Base-by-base conservation (phyloP, 1,139 yeast species). In the Kurtzmaniella quercitrusa region DNA sequence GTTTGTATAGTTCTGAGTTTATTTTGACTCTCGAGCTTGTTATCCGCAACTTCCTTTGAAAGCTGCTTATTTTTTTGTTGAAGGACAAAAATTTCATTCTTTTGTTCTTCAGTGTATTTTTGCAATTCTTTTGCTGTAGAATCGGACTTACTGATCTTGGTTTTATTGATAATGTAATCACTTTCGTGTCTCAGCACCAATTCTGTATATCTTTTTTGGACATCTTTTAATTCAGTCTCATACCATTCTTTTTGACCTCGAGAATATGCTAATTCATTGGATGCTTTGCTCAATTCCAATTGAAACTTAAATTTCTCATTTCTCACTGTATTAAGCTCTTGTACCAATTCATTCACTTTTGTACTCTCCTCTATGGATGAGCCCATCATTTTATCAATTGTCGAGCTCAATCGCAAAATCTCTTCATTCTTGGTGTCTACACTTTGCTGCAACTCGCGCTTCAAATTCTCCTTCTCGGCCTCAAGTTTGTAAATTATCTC, bases 1-100 rank as follows among this genome's bases (percentile, higher is more conserved):
- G 75, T 76, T 36, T 80, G 61, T 52, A 79, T 81, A 36, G 76
- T 80, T 23, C 78, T 77, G 47, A 77, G 80, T 39, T 59, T 65
- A 15, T 57, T 49, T 39, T 66, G 68, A 32, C 48, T 50, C 34
- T 60, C 57, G 5, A 59, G 53, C 40, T 60, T 63, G 16, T 59
- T 47, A n/a, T 55, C 54, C 2, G 64, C 51, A 19, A 71, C 69
- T 26, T 26, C 30, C 7, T 66, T 52, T 1, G 76, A 62, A 6
- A 72, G 56, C 39, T 74, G 68, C 45, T 73, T 78, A 40, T 76
- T 80, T 15, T 81, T 55, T 18, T 71, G 68, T 43, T 45, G 33
- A 35, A 56, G 56, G 18, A 61, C 45, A 1, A 42, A 45, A 14
- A 45, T 43, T 20, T 54, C 48, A 3, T 51, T 49, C 23, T 52